Evolutionary conservation across 176 grass and related monocot species (phyloP).

Genomic region (Carex littledalei): DNA sequence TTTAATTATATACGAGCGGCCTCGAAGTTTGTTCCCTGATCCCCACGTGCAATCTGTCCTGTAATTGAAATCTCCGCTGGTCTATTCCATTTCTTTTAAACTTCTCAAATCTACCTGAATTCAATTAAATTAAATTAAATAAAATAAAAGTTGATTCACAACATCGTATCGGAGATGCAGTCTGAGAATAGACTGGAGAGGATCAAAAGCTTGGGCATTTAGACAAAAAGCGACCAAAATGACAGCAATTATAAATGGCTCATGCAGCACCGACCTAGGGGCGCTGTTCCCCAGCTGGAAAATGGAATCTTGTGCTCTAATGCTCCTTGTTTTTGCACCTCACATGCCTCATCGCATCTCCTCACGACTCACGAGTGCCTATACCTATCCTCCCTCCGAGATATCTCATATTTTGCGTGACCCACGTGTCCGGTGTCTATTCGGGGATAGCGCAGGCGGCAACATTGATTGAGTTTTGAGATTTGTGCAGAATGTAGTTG

Average conservation of each 20-base stretch:
- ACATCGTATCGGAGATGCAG: no score
- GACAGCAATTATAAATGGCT: slow-evolving; percentile 22
- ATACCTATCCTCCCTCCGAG: no score
- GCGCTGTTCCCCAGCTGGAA: slow-evolving; percentile 28
- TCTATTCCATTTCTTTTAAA: background rate
- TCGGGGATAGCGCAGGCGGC: no score
- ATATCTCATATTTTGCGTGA: no score
- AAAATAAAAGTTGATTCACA: no score
- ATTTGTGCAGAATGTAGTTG: no score
- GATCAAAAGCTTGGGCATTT: background rate
- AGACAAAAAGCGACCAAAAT: background rate
- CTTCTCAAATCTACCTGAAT: background rate
- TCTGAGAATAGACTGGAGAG: background rate
- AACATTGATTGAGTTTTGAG: no score
- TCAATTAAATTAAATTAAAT: no score
- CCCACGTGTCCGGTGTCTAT: no score
- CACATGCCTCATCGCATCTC: slow-evolving; percentile 13
- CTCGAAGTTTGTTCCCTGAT: slow-evolving; percentile 14
- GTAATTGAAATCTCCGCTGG: background rate
- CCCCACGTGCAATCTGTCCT: slow-evolving; percentile 5
- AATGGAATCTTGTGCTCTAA: slow-evolving; percentile 20
- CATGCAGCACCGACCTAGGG: background rate
- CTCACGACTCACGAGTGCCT: no score
- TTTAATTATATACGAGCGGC: background rate
- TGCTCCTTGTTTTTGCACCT: slow-evolving; percentile 5